Percentiles rank a stretch among this genome's conserved stretches.
phyloP scores from a whole-genome alignment of 495 filamentous ascomycete species.

The Lepidopterella palustris region DNA sequence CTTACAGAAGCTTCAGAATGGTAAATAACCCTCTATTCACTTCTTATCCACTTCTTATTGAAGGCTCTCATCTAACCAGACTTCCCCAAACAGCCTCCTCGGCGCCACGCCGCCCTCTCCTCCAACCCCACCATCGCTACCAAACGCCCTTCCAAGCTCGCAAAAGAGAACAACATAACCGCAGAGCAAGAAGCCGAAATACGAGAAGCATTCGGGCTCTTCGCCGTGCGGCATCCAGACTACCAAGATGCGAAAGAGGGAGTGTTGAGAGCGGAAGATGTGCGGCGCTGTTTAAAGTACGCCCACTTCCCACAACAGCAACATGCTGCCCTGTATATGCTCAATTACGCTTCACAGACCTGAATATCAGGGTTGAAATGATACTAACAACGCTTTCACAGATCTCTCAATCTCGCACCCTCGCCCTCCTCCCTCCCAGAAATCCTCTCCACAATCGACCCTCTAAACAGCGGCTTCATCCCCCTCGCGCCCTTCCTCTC shows the following conservation, averaged over 20 bases:
- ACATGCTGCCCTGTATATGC: no score
- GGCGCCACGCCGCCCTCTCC: conserved; percentile 32
- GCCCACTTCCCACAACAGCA: conserved; percentile 22
- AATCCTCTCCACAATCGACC: conserved; percentile 65
- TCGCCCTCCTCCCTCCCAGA: conserved; percentile 54
- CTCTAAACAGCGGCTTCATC: conserved; percentile 73
- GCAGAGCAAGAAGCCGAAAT: conserved; percentile 83
- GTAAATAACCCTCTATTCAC: conserved; percentile 7
- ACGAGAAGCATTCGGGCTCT: conserved; percentile 79
- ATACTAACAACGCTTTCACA: conserved; percentile 1
- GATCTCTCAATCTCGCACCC: conserved; percentile 69
- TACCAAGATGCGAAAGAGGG: conserved; percentile 63
- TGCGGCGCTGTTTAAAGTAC: conserved; percentile 77
- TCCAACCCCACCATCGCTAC: conserved; percentile 18
- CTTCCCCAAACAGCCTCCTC: conserved; percentile 35
- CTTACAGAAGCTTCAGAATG: conserved; percentile 4
- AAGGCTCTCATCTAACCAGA: neutral
- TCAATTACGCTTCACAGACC: no score
- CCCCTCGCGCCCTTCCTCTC: conserved; percentile 71
- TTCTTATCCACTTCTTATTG: no score
- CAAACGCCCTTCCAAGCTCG: conserved; percentile 70
- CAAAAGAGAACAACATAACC: conserved; percentile 78
- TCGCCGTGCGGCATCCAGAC: conserved; percentile 52
- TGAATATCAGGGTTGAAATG: no score
- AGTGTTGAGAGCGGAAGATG: conserved; percentile 68